phyloP scores from a whole-genome alignment of 495 filamentous ascomycete species.

The Annulohypoxylon bovei region DNA sequence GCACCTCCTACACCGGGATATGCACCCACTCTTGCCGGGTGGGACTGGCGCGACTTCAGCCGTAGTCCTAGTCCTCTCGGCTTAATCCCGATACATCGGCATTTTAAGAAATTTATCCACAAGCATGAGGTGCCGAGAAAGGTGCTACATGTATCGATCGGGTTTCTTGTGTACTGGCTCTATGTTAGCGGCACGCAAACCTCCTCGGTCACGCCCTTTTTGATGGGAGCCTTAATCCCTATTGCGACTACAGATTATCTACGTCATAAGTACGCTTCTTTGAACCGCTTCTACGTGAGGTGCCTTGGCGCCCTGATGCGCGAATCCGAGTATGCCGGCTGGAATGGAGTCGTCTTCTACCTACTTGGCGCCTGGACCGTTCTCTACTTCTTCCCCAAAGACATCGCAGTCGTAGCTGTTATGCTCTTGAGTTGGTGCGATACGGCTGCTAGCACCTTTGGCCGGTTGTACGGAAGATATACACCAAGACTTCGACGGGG shows the following conservation, averaged over 20 bases:
- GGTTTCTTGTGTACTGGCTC: slow-evolving; percentile 86
- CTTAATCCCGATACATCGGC: slow-evolving; percentile 90
- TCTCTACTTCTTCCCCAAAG: slow-evolving; percentile 89
- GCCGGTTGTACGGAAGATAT: slow-evolving; percentile 85
- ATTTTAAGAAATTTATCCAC: slow-evolving; percentile 77
- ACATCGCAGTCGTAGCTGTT: slow-evolving; percentile 88
- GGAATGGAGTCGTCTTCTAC: slow-evolving; percentile 97
- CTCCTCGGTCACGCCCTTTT: slow-evolving; percentile 77
- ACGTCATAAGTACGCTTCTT: slow-evolving; percentile 77
- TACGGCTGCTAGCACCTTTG: slow-evolving; percentile 93
- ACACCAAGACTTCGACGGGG: slow-evolving; percentile 84
- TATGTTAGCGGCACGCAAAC: slow-evolving; percentile 82
- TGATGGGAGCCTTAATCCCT: slow-evolving; percentile 86
- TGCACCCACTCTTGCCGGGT: slow-evolving; percentile 54
- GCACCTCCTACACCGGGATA: slow-evolving; percentile 63
- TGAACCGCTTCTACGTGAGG: slow-evolving; percentile 90
- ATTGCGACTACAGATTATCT: slow-evolving; percentile 84
- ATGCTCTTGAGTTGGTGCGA: slow-evolving; percentile 97
- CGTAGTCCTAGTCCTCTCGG: slow-evolving; percentile 91
- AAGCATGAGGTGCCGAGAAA: slow-evolving; percentile 82
- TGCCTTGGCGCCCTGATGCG: slow-evolving; percentile 92
- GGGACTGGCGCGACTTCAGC: slow-evolving; percentile 82
- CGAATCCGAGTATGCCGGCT: slow-evolving; percentile 89
- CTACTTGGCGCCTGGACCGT: slow-evolving; percentile 88
- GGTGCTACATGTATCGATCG: slow-evolving; percentile 89